Base-by-base conservation (phyloP, 208 protist genomes). In the Crithidia sp. region DNA sequence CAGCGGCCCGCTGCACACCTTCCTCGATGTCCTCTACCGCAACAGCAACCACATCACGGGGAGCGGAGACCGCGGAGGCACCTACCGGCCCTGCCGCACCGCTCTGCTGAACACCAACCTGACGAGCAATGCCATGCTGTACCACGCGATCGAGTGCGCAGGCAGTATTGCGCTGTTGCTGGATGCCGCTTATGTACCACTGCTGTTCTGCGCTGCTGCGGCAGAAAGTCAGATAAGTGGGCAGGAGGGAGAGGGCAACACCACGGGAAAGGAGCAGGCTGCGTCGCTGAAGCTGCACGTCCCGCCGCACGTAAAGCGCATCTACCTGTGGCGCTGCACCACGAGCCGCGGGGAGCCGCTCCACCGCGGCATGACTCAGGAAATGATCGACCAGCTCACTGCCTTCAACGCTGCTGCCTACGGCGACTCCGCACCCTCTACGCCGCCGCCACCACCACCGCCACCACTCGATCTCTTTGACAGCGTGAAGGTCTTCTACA, bases 61-160 rank as follows among this genome's bases (percentile, higher is more conserved):
- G 52, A 73, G 55, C 60, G 44, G 67, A 12, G 28, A 55, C 14
- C 56, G 19, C 52, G 52, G 61, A 7, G 45, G 50, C 28, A 70
- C 53, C 40, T 91, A 91, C 66, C 79, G 78, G 28, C 77, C 80
- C 12, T 92, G 87, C 63, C 71, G 77, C 28, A 78, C 79, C 16
- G 87, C 87, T 10, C 81, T 92, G 19, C 67, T 92, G 58, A 89
- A 92, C 81, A 92, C 87, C 0, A 89, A 89, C 56, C 64, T 92
- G 43, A 57, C 71, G 6, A 92, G 74, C 61, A 85, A 89, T 53
- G 41, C 60, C 43, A 89, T 87, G 82, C 71, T 89, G 7, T 87
- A 62, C 64, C 82, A 87, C 64, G 72, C 78, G 37, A 52, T 92
- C 5, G 72, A 80, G 50, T 87, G 82, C 62, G 49, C 74, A 1